Evolutionary conservation across 1,284 basidiomycete species (phyloP).

Genomic region (Kalmanozyma brasiliensis): DNA sequence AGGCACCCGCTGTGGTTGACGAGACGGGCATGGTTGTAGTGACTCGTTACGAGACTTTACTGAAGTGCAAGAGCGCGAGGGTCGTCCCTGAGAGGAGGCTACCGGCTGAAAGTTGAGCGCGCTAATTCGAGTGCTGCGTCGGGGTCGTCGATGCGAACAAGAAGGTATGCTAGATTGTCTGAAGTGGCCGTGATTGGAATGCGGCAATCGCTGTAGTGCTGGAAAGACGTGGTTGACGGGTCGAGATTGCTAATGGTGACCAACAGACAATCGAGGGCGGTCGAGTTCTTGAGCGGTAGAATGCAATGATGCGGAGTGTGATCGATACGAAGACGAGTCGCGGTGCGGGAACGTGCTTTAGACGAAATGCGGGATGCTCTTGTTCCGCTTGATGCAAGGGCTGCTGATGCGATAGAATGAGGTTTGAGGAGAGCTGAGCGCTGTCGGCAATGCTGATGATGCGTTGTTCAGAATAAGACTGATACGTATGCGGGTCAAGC

Average conservation of each 20-base stretch:
- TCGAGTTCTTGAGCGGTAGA: neutral
- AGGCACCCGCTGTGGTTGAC: slow-evolving; percentile 2
- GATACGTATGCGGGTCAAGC: slow-evolving; percentile 7
- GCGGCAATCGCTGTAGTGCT: slow-evolving; percentile 1
- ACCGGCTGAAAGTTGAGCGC: too few relatives aligned
- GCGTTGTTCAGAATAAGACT: too few relatives aligned
- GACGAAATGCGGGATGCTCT: neutral
- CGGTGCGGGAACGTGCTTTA: neutral
- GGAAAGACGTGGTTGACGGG: slow-evolving; percentile 1
- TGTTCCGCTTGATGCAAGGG: too few relatives aligned
- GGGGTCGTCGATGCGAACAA: neutral
- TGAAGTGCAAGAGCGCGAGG: too few relatives aligned
- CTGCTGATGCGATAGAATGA: neutral
- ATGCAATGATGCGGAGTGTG: slow-evolving; percentile 1
- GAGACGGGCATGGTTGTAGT: slow-evolving; percentile 11
- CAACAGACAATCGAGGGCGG: neutral
- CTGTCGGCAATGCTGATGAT: neutral
- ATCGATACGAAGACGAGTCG: neutral
- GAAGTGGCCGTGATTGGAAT: slow-evolving; percentile 3
- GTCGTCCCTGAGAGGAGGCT: too few relatives aligned
- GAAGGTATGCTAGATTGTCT: neutral
- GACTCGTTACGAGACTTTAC: too few relatives aligned
- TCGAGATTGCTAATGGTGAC: neutral
- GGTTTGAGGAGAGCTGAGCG: neutral
- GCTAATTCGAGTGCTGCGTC: too few relatives aligned